These are phyloP conservation scores for Aristolochia contorta DNA, from an alignment of 164 flowering plant species.

Conservation along the genomic window DNA sequence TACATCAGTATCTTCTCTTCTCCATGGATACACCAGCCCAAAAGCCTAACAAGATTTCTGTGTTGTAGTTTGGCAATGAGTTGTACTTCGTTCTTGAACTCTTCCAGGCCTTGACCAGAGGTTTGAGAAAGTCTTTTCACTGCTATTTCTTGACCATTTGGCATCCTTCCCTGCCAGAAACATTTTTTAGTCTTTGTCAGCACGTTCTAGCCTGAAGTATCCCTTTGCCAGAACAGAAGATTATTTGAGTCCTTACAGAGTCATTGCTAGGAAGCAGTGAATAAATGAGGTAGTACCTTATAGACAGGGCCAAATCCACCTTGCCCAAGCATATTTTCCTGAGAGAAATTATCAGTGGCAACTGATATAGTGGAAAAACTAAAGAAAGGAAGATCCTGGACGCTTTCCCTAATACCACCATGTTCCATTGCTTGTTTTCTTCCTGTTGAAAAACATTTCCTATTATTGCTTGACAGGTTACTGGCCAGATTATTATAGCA, in stretches of 20 bases:
- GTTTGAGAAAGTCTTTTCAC: constrained; percentile 3
- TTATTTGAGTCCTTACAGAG: not conserved
- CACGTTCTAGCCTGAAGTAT: not conserved
- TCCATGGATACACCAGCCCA: constrained; percentile 60
- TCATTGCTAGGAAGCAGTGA: no score
- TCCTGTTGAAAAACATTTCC: not conserved
- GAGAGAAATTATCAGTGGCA: constrained; percentile 14
- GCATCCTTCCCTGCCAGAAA: not conserved
- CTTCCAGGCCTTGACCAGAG: constrained; percentile 6
- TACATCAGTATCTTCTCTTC: constrained; percentile 66
- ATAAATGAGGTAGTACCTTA: no score
- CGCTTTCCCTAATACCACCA: not conserved
- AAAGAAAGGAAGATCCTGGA: not conserved
- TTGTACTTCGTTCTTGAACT: constrained; percentile 6
- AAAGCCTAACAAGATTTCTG: constrained; percentile 58
- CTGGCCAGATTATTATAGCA: not conserved
- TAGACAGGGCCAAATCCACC: constrained; percentile 14
- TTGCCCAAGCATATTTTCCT: constrained; percentile 9
- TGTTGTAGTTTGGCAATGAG: constrained; percentile 39
- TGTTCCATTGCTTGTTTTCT: not conserved
- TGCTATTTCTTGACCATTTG: not conserved
- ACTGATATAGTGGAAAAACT: constrained; percentile 6
- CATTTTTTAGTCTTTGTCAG: no score
- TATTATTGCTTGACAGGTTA: not conserved
- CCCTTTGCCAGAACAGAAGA: not conserved